Percentiles rank a stretch among this genome's conserved stretches.
Conservation (phyloP, 345 rosid genomes). For the Mercurialis annua region DNA sequence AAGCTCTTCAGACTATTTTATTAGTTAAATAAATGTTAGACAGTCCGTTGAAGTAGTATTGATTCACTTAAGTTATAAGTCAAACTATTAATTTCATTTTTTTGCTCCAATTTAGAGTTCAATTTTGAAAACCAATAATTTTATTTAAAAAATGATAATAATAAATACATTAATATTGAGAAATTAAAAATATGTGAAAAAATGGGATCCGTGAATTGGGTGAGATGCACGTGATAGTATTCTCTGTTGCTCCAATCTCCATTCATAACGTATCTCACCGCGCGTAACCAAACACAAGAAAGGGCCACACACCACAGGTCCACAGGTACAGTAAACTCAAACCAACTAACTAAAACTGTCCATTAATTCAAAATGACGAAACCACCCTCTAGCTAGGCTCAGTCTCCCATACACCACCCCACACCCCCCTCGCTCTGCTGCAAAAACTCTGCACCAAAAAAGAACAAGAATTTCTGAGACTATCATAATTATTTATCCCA, state of each 20-base stretch:
- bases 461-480: constrained; percentile 29
- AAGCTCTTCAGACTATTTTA: no score
- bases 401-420: constrained; percentile 36
- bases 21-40: no score
- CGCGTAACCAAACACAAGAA: neutral
- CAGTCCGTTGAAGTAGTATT: no score
- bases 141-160: no score
- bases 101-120: no score
- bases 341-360: constrained; percentile 35
- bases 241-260: neutral
- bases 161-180: no score
- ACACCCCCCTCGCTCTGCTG: constrained; percentile 34
- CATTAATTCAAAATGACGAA: constrained; percentile 26
- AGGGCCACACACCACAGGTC: neutral
- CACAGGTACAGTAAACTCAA: constrained; percentile 16
- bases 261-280: neutral
- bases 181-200: no score
- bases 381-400: constrained; percentile 40
- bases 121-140: no score
- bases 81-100: no score
- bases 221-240: neutral
- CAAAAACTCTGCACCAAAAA: constrained; percentile 34
- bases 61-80: no score
- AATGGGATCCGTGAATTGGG: neutral
- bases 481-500: no score